Percentiles rank a stretch among this genome's conserved stretches.
These are phyloP conservation scores for Solanum rostratum DNA, from an alignment of 257 asterid species.

Conservation along the genomic window DNA sequence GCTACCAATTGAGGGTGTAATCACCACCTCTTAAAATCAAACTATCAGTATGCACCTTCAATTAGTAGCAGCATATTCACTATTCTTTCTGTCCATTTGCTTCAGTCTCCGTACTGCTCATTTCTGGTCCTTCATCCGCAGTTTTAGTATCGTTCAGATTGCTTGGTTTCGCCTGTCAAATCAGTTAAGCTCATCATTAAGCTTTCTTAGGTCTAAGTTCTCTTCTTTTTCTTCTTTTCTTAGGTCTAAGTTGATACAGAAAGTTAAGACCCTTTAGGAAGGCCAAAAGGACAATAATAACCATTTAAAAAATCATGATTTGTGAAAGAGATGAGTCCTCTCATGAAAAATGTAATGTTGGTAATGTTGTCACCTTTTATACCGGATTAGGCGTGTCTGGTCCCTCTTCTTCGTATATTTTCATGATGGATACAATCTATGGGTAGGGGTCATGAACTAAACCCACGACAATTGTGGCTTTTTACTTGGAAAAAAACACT, in stretches of 20 bases:
- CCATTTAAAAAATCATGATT: background rate
- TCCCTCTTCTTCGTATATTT: background rate
- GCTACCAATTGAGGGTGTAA: background rate
- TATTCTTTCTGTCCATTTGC: constrained; percentile 13
- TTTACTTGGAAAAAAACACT: background rate
- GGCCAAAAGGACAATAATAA: background rate
- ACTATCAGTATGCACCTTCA: background rate
- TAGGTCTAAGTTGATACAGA: background rate
- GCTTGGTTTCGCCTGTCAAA: constrained; percentile 38
- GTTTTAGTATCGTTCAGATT: constrained; percentile 18
- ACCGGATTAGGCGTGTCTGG: background rate
- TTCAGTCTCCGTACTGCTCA: constrained; percentile 9
- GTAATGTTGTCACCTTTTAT: background rate
- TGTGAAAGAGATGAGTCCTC: background rate
- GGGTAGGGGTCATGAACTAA: background rate
- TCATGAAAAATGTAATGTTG: background rate
- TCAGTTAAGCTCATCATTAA: background rate
- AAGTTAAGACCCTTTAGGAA: background rate
- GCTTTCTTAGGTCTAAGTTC: background rate
- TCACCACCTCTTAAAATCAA: background rate
- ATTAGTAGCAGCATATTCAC: background rate
- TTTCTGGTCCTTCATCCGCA: constrained; percentile 14
- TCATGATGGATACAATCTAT: background rate
- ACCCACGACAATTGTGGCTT: background rate
- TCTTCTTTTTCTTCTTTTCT: background rate